Percentiles rank a stretch among this genome's conserved stretches.
These are phyloP conservation scores for Staphylotrichum longicolle DNA, from an alignment of 495 filamentous ascomycete genomes.

Conservation along the genomic window DNA sequence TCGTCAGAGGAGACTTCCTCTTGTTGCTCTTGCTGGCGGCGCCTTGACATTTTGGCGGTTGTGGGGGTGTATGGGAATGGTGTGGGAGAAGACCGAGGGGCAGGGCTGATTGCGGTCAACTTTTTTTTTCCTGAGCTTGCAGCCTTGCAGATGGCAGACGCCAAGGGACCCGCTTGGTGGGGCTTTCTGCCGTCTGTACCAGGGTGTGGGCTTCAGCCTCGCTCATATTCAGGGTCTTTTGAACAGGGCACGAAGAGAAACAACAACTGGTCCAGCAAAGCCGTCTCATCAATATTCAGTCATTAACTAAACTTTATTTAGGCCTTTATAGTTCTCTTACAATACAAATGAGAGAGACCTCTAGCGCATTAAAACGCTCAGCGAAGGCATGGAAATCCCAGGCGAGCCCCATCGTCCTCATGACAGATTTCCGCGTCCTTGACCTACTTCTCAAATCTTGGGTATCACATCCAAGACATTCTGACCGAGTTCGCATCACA, in stretches of 20 bases:
- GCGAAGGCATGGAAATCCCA: no score
- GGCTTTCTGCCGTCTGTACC: neutral
- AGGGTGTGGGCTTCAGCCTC: conserved; percentile 17
- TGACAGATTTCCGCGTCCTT: neutral
- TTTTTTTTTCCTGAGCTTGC: conserved; percentile 35
- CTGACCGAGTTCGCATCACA: neutral
- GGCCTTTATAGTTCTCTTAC: no score
- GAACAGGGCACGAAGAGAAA: no score
- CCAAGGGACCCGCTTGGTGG: conserved; percentile 10
- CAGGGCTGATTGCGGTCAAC: conserved; percentile 16
- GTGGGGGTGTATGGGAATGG: neutral
- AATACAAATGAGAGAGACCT: no score
- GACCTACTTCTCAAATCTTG: neutral
- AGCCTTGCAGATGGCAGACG: conserved; percentile 30
- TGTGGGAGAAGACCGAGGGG: conserved; percentile 15
- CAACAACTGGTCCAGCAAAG: no score
- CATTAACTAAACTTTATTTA: no score
- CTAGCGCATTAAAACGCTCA: no score
- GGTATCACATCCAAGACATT: conserved; percentile 1
- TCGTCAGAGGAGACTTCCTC: conserved; percentile 29
- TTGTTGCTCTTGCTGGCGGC: conserved; percentile 22
- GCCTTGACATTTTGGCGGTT: conserved; percentile 17
- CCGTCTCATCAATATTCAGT: no score
- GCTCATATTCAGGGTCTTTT: neutral
- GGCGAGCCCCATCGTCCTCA: no score